A percentile compares a stretch with the other conserved stretches of the same genome.
phyloP scores from a whole-genome alignment of 805 yeast genomes.

The Saturnispora gosingensis region DNA sequence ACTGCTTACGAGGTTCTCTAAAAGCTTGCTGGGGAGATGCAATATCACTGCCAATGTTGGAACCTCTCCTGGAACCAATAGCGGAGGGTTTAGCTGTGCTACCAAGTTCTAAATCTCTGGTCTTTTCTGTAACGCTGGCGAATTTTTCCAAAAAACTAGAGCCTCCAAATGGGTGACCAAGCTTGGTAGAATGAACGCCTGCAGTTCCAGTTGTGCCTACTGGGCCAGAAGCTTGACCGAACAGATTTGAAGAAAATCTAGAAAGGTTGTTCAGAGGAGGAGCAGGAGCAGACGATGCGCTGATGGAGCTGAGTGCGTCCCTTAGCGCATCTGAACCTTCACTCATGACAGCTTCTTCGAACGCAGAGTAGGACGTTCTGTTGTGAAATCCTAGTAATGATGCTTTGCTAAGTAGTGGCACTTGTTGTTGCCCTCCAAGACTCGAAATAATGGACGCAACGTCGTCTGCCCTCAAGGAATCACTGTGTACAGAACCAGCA shows the following conservation, averaged over 20 bases:
- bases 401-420: conserved; percentile 13
- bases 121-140: conserved; percentile 57
- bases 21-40: conserved; percentile 23
- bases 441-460: conserved; percentile 28
- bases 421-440: conserved; percentile 16
- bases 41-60: conserved; percentile 31
- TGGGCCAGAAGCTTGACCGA: conserved; percentile 52
- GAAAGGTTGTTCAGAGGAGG: conserved; percentile 16
- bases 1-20: conserved; percentile 33
- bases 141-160: conserved; percentile 53
- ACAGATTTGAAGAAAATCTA: conserved; percentile 30
- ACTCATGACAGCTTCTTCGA: conserved; percentile 22
- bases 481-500: background rate
- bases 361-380: conserved; percentile 7
- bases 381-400: conserved; percentile 18
- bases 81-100: conserved; percentile 20
- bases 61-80: conserved; percentile 42
- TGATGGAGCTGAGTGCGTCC: conserved; percentile 26
- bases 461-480: conserved; percentile 14
- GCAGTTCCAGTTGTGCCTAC: conserved; percentile 33
- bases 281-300: conserved; percentile 22
- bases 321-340: conserved; percentile 27
- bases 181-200: conserved; percentile 9
- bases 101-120: conserved; percentile 47
- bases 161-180: conserved; percentile 17